These are phyloP conservation scores for Meira nashicola DNA, from an alignment of 1,284 basidiomycete genomes.

Conservation along the genomic window DNA sequence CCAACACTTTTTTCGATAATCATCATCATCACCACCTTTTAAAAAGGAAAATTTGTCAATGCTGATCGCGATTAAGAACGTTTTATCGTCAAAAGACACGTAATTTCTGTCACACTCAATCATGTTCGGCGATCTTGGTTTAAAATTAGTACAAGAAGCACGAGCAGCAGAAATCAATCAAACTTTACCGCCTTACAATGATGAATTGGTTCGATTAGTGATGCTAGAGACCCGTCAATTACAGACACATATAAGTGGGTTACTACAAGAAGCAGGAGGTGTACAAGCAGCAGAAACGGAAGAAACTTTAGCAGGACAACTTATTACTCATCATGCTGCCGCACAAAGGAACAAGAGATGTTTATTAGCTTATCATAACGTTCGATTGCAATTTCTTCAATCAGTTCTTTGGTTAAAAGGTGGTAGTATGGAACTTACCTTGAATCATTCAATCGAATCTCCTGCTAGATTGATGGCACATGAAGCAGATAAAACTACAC, in stretches of 20 bases:
- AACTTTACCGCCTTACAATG: conserved; percentile 85
- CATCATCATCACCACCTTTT: too few relatives aligned
- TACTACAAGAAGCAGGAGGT: conserved; percentile 54
- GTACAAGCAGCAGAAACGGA: conserved; percentile 53
- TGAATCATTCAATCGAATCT: conserved; percentile 57
- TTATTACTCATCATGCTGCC: conserved; percentile 80
- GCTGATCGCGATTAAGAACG: too few relatives aligned
- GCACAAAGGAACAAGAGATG: conserved; percentile 87
- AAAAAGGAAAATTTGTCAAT: too few relatives aligned
- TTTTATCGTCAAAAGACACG: too few relatives aligned
- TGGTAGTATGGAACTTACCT: conserved; percentile 81
- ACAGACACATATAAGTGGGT: conserved; percentile 55
- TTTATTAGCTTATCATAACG: conserved; percentile 82
- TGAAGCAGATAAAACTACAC: conserved; percentile 58
- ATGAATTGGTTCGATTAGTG: conserved; percentile 75
- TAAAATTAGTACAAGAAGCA: conserved; percentile 79
- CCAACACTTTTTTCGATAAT: too few relatives aligned
- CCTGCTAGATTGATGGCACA: neutral
- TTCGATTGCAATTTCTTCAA: conserved; percentile 73
- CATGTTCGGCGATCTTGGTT: conserved; percentile 72
- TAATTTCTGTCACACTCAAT: neutral
- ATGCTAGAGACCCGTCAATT: conserved; percentile 87
- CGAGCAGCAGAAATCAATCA: conserved; percentile 75
- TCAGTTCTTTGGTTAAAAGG: conserved; percentile 86
- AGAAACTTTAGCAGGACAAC: conserved; percentile 60